Base-by-base conservation (phyloP, 192 early-diverging fungal species). In the Coemansia aciculifera region DNA sequence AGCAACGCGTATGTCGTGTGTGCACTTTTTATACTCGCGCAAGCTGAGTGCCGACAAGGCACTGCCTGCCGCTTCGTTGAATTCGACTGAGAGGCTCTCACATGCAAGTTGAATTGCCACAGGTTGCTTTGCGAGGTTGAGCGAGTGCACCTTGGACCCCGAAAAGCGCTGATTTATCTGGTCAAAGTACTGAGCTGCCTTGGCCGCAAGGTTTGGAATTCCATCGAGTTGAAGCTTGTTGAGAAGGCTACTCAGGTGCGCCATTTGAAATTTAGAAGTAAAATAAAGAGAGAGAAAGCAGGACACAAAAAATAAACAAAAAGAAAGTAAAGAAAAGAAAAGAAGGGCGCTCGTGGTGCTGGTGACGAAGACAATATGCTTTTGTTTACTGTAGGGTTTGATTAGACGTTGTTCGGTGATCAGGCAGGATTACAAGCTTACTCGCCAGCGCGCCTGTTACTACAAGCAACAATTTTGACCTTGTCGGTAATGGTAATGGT, bases 381-480 rank as follows among this genome's bases (percentile, higher is more conserved):
- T 6, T 34, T 57, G 54, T 57, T 57, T 57, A 57, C 31, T 32
- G 11, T 27, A 52, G n/a, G 21, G 48, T 2, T 23, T 49, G 51
- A 52, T 52, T 52, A 52, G 9, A 23, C 13, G 11, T 7, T 12
- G 11, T 9, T 11, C 12, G 11, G 51, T 12, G 51, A 54, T 54
- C 51, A 54, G 12, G 27, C 24, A 29, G 1, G 51, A 54, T 54
- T 54, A 54, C 51, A 54, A 5, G 51, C 51, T 66, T 67, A 71
- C 54, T 93, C 89, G n/a, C 91, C 91, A 36, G 90, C 87, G n/a
- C 86, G 87, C 39, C 86, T 89, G 31, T 89, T 87, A 72, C 90
- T 93, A 64, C 97, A 98, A 3, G 97, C 94, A 37, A 99, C 94
- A 64, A 98, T 89, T 75, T 97, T 98, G 78, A 98, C 89, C 73